These are phyloP conservation scores for Epicoccum sorghinum DNA, from an alignment of 2,329 filamentous ascomycete species.

Conservation along the genomic window DNA sequence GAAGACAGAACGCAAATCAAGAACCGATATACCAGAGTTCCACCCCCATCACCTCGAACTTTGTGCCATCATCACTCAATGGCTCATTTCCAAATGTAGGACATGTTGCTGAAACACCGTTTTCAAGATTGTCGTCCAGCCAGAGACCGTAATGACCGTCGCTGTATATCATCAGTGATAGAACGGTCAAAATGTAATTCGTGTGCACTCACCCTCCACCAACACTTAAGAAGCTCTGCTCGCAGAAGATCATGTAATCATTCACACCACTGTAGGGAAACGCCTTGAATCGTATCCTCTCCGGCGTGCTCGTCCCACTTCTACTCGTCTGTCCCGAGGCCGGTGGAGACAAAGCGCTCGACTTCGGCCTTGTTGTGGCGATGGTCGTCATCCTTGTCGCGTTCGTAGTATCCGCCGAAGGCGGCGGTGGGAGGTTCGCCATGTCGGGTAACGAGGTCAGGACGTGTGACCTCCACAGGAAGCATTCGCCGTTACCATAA, in stretches of 20 bases:
- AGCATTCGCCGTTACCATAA: slow-evolving; percentile 96
- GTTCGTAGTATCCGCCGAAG: slow-evolving; percentile 69
- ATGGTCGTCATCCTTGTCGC: slow-evolving; percentile 67
- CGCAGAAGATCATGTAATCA: slow-evolving; percentile 95
- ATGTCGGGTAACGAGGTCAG: slow-evolving; percentile 60
- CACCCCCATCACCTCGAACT: slow-evolving; percentile 88
- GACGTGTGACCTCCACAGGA: slow-evolving; percentile 79
- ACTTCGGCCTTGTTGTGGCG: slow-evolving; percentile 26
- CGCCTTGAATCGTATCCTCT: slow-evolving; percentile 90
- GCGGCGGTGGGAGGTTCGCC: slow-evolving; percentile 70
- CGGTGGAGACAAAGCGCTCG: slow-evolving; percentile 37
- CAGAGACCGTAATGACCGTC: slow-evolving; percentile 93
- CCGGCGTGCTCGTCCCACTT: slow-evolving; percentile 64
- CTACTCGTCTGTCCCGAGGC: slow-evolving; percentile 40
- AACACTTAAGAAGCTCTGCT: slow-evolving; percentile 81
- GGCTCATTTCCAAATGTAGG: slow-evolving; percentile 95
- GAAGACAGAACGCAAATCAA: slow-evolving; percentile 10
- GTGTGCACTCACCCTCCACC: slow-evolving; percentile 70
- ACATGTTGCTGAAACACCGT: slow-evolving; percentile 81
- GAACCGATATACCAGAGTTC: slow-evolving; percentile 90
- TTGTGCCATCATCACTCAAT: slow-evolving; percentile 88
- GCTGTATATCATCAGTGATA: slow-evolving; percentile 29
- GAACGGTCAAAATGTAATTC: too few relatives aligned
- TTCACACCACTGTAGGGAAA: slow-evolving; percentile 96
- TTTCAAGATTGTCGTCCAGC: slow-evolving; percentile 84